Base-by-base conservation (phyloP, 805 yeast species). In the Ogataea angusta region DNA sequence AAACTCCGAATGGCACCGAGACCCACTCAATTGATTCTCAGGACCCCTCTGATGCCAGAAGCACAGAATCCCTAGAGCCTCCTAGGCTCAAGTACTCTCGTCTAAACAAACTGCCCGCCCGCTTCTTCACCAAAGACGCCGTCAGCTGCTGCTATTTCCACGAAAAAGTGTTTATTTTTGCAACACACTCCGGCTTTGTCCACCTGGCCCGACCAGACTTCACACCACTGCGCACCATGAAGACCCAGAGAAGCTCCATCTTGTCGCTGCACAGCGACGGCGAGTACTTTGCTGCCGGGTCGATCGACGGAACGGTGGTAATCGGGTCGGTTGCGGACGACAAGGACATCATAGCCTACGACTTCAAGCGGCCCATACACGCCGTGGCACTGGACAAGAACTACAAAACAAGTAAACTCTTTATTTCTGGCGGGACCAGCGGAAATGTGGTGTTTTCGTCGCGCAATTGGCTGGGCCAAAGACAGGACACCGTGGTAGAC, bases 291-390 rank as follows among this genome's bases (percentile, higher is more conserved):
- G 95, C 93, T 0, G 81, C 95, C 0, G 96, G 90, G 0, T 88
- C 97, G 0, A 82, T 91, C 68, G 99, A 93, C 58, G 99, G 99
- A 0, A 85, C 95, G 0, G 84, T 91, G 0, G 88, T 88, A 2
- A 75, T 88, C 4, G 93, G 96, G 0, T 75, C 89, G 2, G 66
- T 86, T 1, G 43, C 48, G 2, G 85, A 82, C 47, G 76, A 76
- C 14, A 64, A 68, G 4, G 93, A 84, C 51, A 76, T 84, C 2
- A 68, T 73, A 0, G 89, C 88, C 2, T 82, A 76, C 51, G 95
- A 90, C 61, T 85, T 89, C 60, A 82, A 84, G 52, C 68, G 97
- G 21, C 97, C 98, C 0, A 75, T 93, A 0, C 95, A 89, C 56
- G 80, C 95, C 0, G 95, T 91, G 3, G 85, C 88, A 0, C 61